phyloP scores from a whole-genome alignment of 176 grass and related monocot species.

The Rhynchospora tenuis region DNA sequence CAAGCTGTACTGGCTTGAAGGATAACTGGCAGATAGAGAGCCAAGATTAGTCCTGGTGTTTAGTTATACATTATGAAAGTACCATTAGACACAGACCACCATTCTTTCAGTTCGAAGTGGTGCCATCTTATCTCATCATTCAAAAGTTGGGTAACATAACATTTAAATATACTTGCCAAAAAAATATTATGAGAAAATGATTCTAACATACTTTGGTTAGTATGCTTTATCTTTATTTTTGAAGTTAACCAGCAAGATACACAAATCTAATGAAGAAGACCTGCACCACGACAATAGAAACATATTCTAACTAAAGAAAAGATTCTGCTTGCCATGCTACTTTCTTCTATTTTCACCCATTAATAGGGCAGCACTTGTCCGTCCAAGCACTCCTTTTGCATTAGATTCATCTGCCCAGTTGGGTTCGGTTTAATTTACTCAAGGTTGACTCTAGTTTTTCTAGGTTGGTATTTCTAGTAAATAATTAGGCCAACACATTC shows the following conservation, averaged over 20 bases:
- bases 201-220: not conserved
- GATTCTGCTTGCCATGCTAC: not conserved
- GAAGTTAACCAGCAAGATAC: not conserved
- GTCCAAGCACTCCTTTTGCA: not conserved
- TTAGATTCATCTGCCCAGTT: not conserved
- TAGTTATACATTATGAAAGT: slow-evolving; percentile 6
- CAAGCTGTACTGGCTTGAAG: slow-evolving; percentile 47
- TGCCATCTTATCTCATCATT: not conserved
- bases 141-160: not conserved
- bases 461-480: not conserved
- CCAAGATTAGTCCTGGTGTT: not conserved
- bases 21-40: slow-evolving; percentile 49
- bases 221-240: not conserved
- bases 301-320: not conserved
- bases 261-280: not conserved
- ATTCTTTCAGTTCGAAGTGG: not conserved
- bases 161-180: slow-evolving; percentile 3
- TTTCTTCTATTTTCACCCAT: slow-evolving; percentile 1
- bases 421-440: not conserved
- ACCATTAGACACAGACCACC: slow-evolving; percentile 7
- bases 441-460: not conserved
- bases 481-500: not conserved
- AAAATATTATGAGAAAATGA: slow-evolving; percentile 6
- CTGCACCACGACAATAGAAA: not conserved
- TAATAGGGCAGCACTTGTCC: not conserved